These are phyloP conservation scores for Prunus dulcis DNA, from an alignment of 306 rosid species.

Conservation along the genomic window DNA sequence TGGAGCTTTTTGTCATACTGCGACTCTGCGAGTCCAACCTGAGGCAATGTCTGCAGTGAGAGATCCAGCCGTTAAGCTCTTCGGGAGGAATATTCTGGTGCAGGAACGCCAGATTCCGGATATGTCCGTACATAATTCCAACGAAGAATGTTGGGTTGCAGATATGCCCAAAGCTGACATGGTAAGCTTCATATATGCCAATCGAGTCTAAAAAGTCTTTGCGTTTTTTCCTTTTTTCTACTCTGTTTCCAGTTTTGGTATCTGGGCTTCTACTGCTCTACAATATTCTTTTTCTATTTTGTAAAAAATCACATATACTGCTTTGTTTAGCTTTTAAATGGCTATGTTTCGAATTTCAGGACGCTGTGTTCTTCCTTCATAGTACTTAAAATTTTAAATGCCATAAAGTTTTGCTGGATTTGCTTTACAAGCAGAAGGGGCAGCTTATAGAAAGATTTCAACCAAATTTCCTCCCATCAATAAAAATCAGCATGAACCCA, in stretches of 20 bases:
- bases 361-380: background rate
- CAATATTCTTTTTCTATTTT: constrained; percentile 15
- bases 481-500: background rate
- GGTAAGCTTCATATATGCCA: constrained; percentile 23
- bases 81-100: constrained; percentile 43
- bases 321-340: background rate
- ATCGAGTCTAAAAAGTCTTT: background rate
- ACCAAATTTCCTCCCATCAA: too few species aligned
- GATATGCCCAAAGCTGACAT: constrained; percentile 22
- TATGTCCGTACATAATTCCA: constrained; percentile 9
- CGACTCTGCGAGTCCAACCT: background rate
- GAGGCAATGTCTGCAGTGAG: constrained; percentile 37
- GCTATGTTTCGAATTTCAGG: background rate
- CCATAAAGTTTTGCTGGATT: background rate
- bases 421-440: background rate
- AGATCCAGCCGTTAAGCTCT: constrained; percentile 57
- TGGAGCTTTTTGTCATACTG: background rate
- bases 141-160: constrained; percentile 12
- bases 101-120: constrained; percentile 7
- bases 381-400: too few species aligned
- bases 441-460: background rate
- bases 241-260: background rate
- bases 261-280: constrained; percentile 5
- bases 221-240: background rate
- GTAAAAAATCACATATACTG: background rate